A percentile compares a stretch with the other conserved stretches of the same genome.
Conservation (phyloP, 2,329 filamentous ascomycete species). For the Penicillium sp. region DNA sequence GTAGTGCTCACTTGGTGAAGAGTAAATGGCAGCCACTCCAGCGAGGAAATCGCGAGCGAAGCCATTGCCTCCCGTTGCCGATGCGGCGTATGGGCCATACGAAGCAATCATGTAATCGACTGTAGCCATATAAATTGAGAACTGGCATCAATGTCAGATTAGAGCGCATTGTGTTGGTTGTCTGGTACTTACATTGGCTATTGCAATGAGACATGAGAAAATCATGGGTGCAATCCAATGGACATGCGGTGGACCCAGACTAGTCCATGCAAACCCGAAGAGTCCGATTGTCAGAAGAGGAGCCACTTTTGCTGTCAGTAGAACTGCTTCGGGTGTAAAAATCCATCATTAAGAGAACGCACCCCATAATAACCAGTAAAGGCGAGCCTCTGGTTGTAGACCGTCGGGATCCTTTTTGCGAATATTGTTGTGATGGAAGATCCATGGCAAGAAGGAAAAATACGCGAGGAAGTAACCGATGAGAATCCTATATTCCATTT, state of each 20-base stretch:
- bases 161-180: too few relatives aligned
- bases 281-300: conserved; percentile 60
- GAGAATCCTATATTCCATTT: conserved; percentile 39
- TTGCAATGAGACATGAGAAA: conserved; percentile 59
- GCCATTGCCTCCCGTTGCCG: conserved; percentile 65
- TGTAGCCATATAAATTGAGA: conserved; percentile 60
- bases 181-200: conserved; percentile 55
- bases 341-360: conserved; percentile 6
- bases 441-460: conserved; percentile 55
- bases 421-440: conserved; percentile 44
- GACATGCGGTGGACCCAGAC: conserved; percentile 52
- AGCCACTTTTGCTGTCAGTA: conserved; percentile 39
- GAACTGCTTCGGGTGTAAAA: neutral
- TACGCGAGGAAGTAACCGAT: conserved; percentile 61
- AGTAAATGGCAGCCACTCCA: conserved; percentile 60
- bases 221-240: conserved; percentile 65
- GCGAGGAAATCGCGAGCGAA: conserved; percentile 65
- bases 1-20: conserved; percentile 47
- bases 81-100: conserved; percentile 64
- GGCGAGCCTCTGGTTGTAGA: conserved; percentile 63
- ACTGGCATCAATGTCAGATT: conserved; percentile 21
- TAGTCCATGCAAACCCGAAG: conserved; percentile 62
- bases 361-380: conserved; percentile 60
- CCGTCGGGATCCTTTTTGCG: conserved; percentile 40
- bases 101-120: conserved; percentile 69